A percentile compares a stretch with the other conserved stretches of the same genome.
Conservation (phyloP, 2,329 filamentous ascomycete genomes). For the Colletotrichum incanum region DNA sequence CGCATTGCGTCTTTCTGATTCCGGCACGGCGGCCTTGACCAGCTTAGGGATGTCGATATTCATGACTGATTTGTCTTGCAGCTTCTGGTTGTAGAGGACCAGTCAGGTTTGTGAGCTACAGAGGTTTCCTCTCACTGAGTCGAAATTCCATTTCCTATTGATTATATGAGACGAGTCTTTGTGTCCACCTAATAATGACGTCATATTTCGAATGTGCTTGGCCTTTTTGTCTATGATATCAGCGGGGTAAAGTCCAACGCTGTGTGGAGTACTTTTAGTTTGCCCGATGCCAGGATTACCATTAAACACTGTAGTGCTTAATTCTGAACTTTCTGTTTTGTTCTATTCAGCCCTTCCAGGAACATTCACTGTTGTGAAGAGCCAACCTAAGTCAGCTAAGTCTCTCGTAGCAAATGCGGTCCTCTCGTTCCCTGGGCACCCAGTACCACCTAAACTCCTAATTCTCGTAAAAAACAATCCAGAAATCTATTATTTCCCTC, state of each 20-base stretch:
- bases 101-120: neutral
- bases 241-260: neutral
- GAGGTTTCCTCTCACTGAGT: accelerated
- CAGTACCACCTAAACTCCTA: too few relatives aligned
- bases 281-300: neutral
- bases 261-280: neutral
- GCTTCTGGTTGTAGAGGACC: neutral
- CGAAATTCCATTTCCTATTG: neutral
- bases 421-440: neutral
- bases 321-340: neutral
- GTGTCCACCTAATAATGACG: conserved; percentile 26
- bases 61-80: conserved; percentile 38
- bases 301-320: neutral
- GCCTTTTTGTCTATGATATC: conserved; percentile 26
- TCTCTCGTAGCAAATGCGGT: neutral
- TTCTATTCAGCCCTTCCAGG: neutral
- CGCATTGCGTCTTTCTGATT: conserved; percentile 51
- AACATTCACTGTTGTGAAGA: neutral
- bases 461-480: too few relatives aligned
- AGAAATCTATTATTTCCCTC: too few relatives aligned
- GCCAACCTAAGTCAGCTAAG: neutral
- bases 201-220: conserved; percentile 10
- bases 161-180: conserved; percentile 11
- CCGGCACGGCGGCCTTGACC: conserved; percentile 51
- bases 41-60: conserved; percentile 50